These are phyloP conservation scores for Plasmodium fragile DNA, from an alignment of 169 alveolate species.

Conservation along the genomic window DNA sequence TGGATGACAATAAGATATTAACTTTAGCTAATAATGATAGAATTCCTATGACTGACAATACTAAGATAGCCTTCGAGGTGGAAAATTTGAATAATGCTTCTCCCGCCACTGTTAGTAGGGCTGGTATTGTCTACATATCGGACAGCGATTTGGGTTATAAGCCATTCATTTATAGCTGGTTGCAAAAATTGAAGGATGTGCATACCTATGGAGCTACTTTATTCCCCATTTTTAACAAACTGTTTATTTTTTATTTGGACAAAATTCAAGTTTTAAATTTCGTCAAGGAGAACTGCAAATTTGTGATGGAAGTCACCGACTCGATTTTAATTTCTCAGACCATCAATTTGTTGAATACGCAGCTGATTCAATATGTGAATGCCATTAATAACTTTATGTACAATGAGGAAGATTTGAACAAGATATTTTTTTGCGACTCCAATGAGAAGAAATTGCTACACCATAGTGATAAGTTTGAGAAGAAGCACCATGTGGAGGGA, in stretches of 20 bases:
- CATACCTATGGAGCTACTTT: slow-evolving; percentile 41
- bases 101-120: slow-evolving; percentile 98
- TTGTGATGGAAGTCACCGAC: slow-evolving; percentile 92
- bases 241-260: slow-evolving; percentile 76
- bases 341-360: slow-evolving; percentile 90
- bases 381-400: slow-evolving; percentile 81
- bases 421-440: slow-evolving; percentile 36
- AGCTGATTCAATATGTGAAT: slow-evolving; percentile 86
- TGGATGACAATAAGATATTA: slow-evolving; percentile 98
- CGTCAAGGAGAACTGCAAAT: slow-evolving; percentile 80
- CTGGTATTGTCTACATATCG: slow-evolving; percentile 98
- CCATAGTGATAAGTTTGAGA: background rate
- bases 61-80: slow-evolving; percentile 92
- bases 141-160: slow-evolving; percentile 91
- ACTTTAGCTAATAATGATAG: slow-evolving; percentile 98
- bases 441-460: slow-evolving; percentile 43
- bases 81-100: slow-evolving; percentile 97
- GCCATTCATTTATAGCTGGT: slow-evolving; percentile 94
- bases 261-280: slow-evolving; percentile 76
- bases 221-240: slow-evolving; percentile 71
- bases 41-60: slow-evolving; percentile 90
- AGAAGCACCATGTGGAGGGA: background rate
- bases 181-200: slow-evolving; percentile 90
- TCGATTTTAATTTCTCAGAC: slow-evolving; percentile 88
- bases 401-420: slow-evolving; percentile 70